Conservation (phyloP, 1,284 basidiomycete genomes). For the Grifola frondosa region DNA sequence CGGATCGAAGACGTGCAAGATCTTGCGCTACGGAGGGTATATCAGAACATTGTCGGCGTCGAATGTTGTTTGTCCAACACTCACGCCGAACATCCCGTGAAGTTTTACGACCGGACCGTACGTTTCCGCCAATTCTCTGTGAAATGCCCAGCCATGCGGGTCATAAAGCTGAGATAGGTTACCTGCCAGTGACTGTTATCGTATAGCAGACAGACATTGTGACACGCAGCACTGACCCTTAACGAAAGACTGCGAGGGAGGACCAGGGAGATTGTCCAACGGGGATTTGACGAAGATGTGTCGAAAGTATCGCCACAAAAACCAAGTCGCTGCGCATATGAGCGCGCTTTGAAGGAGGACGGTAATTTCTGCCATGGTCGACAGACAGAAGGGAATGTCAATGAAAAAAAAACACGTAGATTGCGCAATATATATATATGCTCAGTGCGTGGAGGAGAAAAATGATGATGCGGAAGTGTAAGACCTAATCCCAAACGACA, state of each 20-base stretch:
- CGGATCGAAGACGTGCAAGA: constrained; percentile 25
- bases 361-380: no score
- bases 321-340: constrained; percentile 17
- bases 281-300: constrained; percentile 10
- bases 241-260: constrained; percentile 5
- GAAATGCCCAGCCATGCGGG: constrained; percentile 16
- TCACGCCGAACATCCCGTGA: constrained; percentile 10
- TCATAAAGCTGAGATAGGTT: constrained; percentile 12
- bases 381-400: no score
- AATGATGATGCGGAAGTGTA: no score
- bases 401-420: no score
- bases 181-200: constrained; percentile 2
- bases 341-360: constrained; percentile 14
- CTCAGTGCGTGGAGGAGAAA: no score
- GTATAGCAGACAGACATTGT: neutral
- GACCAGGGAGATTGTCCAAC: constrained; percentile 15
- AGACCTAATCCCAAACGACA: no score
- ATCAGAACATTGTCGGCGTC: no score
- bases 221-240: constrained; percentile 2
- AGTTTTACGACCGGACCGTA: constrained; percentile 15
- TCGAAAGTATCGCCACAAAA: constrained; percentile 11
- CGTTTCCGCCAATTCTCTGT: constrained; percentile 7
- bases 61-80: no score
- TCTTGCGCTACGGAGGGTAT: constrained; percentile 5
- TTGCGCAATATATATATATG: no score